Conservation (phyloP, 1,284 basidiomycete species). For the Coriolopsis trogii region DNA sequence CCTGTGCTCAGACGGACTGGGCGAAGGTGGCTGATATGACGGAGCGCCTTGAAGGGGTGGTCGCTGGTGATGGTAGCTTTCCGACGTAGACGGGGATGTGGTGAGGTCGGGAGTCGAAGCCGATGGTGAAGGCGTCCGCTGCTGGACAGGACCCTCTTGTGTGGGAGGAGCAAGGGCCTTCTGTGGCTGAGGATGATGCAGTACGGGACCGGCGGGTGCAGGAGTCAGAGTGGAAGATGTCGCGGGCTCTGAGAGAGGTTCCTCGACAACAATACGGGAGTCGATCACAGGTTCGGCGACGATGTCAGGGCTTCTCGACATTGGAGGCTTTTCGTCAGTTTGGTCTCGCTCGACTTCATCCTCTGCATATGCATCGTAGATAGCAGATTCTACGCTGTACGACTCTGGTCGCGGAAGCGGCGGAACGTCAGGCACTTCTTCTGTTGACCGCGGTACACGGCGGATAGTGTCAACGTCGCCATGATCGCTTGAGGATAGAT, state of each 20-base stretch:
- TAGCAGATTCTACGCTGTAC: constrained; percentile 77
- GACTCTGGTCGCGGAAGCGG: constrained; percentile 57
- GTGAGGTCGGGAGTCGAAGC: constrained; percentile 35
- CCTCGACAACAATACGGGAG: not conserved
- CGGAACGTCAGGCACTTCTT: constrained; percentile 28
- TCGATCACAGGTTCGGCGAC: constrained; percentile 14
- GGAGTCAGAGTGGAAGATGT: not conserved
- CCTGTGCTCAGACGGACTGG: constrained; percentile 33
- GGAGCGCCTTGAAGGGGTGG: constrained; percentile 32
- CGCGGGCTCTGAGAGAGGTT: constrained; percentile 19
- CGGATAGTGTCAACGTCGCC: constrained; percentile 44
- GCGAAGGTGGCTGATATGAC: constrained; percentile 31
- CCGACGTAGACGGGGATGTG: constrained; percentile 36
- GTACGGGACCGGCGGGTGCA: constrained; percentile 39
- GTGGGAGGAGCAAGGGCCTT: constrained; percentile 36
- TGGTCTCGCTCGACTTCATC: constrained; percentile 31
- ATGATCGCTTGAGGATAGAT: constrained; percentile 72
- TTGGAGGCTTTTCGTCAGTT: constrained; percentile 10
- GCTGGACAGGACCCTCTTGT: constrained; percentile 40
- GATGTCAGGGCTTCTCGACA: constrained; percentile 18
- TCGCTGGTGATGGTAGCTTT: constrained; percentile 29
- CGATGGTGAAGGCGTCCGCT: constrained; percentile 50
- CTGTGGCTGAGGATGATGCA: constrained; percentile 61
- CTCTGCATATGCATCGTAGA: constrained; percentile 77
- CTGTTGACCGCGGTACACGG: constrained; percentile 24